Evolutionary conservation across 2,329 filamentous ascomycete species (phyloP).

Genomic region (Diaporthe citri): DNA sequence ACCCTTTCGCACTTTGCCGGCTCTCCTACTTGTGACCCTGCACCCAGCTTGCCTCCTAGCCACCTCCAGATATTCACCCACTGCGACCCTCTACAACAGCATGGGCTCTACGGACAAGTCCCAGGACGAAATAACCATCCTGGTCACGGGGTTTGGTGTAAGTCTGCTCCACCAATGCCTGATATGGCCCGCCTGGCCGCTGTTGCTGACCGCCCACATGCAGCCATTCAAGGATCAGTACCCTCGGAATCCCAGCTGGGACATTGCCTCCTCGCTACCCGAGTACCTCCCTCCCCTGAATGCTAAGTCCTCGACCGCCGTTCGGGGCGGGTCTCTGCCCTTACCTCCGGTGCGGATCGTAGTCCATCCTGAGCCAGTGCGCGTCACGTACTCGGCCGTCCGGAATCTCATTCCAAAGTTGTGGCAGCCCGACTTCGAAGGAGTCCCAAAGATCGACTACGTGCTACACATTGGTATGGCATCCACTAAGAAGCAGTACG

Average conservation of each 20-base stretch:
- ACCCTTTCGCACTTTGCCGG: not conserved
- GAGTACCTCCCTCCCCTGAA: conserved; percentile 68
- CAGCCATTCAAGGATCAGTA: conserved; percentile 84
- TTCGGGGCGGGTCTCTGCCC: conserved; percentile 48
- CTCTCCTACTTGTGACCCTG: conserved; percentile 7
- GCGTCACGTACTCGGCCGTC: conserved; percentile 78
- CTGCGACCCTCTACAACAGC: conserved; percentile 17
- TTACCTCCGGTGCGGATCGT: conserved; percentile 70
- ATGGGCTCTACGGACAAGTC: conserved; percentile 48
- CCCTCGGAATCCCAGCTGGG: conserved; percentile 83
- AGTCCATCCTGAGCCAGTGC: conserved; percentile 75
- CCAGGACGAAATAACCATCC: conserved; percentile 66
- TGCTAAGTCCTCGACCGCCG: conserved; percentile 53
- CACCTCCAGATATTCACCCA: not conserved
- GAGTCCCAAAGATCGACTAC: conserved; percentile 66
- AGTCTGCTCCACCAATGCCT: conserved; percentile 44
- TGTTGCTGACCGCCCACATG: conserved; percentile 10
- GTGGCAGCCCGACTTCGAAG: conserved; percentile 60
- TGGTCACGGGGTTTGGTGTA: conserved; percentile 74
- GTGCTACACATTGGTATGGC: conserved; percentile 87
- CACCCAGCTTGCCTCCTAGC: not conserved
- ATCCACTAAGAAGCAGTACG: conserved; percentile 72
- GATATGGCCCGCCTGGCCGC: not conserved
- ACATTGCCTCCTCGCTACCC: conserved; percentile 80
- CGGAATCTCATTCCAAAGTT: conserved; percentile 73